Conservation (phyloP, 331 rosid genomes). For the Saraca asoca region DNA sequence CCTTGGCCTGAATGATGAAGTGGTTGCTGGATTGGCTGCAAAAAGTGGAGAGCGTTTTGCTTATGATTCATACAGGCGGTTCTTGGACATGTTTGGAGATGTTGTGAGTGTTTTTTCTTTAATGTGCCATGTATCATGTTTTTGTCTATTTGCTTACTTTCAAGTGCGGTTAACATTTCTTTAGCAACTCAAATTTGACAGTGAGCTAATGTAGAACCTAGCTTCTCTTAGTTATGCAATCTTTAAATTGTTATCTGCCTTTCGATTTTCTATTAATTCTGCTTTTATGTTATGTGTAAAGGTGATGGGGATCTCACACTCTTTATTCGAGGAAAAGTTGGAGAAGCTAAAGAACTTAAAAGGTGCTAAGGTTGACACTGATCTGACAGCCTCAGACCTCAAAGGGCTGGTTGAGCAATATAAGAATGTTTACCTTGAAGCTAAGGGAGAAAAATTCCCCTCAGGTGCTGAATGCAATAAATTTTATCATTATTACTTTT, state of each 20-base stretch:
- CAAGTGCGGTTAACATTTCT: slow-evolving; percentile 12
- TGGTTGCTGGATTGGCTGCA: slow-evolving; percentile 79
- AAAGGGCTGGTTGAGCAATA: slow-evolving; percentile 80
- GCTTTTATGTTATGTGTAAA: slow-evolving; percentile 38
- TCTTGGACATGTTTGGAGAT: slow-evolving; percentile 92
- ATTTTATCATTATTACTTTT: slow-evolving; percentile 14
- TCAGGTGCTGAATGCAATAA: slow-evolving; percentile 61
- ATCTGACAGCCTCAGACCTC: slow-evolving; percentile 73
- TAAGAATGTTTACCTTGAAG: slow-evolving; percentile 72
- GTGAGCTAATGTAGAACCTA: slow-evolving; percentile 11
- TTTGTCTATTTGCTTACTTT: slow-evolving; percentile 19
- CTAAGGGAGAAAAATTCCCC: slow-evolving; percentile 72
- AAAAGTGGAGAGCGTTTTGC: slow-evolving; percentile 98
- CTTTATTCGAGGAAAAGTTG: slow-evolving; percentile 78
- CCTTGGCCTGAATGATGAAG: slow-evolving; percentile 91
- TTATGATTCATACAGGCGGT: slow-evolving; percentile 88
- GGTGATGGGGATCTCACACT: slow-evolving; percentile 91
- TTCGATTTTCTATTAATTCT: slow-evolving; percentile 23
- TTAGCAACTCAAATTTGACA: slow-evolving; percentile 7
- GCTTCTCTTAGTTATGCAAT: not conserved
- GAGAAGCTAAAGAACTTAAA: slow-evolving; percentile 60
- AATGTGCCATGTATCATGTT: not conserved
- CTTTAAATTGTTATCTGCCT: not conserved
- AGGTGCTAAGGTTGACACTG: slow-evolving; percentile 66
- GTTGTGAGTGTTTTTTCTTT: slow-evolving; percentile 67